Percentiles rank a stretch among this genome's conserved stretches.
Evolutionary conservation across 805 yeast species (phyloP).

Genomic region (Wickerhamiella occidentalis): DNA sequence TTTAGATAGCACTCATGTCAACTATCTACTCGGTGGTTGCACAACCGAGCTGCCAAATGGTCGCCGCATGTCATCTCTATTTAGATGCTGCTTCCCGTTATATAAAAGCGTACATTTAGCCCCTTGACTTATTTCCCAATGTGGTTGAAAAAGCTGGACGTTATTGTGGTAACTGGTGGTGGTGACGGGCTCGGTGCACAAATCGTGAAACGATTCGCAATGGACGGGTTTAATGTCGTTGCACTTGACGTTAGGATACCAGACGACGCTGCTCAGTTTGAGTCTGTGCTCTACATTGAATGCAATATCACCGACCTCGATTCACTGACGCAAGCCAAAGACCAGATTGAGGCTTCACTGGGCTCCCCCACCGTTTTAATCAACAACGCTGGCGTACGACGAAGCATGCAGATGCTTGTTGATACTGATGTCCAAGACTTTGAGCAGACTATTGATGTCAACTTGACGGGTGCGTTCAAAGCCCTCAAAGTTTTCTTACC

Average conservation of each 20-base stretch:
- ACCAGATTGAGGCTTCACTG: constrained; percentile 33
- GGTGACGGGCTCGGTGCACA: constrained; percentile 64
- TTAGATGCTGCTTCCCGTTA: not conserved
- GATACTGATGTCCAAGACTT: constrained; percentile 48
- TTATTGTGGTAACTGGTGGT: constrained; percentile 78
- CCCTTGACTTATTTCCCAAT: not conserved
- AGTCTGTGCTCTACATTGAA: constrained; percentile 40
- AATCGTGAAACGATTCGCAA: constrained; percentile 38
- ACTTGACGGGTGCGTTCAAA: constrained; percentile 57
- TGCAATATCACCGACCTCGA: constrained; percentile 58
- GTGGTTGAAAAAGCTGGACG: constrained; percentile 32
- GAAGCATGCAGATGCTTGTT: constrained; percentile 21
- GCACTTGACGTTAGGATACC: constrained; percentile 53
- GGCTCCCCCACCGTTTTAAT: constrained; percentile 59
- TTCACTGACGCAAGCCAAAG: constrained; percentile 34
- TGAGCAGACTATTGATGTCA: constrained; percentile 50
- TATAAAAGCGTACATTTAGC: not conserved
- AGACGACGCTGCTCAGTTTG: constrained; percentile 20
- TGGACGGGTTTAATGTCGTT: constrained; percentile 40
- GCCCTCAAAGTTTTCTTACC: constrained; percentile 64
- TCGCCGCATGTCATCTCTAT: not conserved
- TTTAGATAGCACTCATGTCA: too few relatives aligned
- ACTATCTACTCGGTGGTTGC: too few relatives aligned
- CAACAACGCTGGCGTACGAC: constrained; percentile 70
- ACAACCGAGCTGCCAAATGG: not conserved